Percentiles rank a stretch among this genome's conserved stretches.
These are phyloP conservation scores for Globisporangium carolinianum DNA, from an alignment of 352 stramenopile species.

Conservation along the genomic window DNA sequence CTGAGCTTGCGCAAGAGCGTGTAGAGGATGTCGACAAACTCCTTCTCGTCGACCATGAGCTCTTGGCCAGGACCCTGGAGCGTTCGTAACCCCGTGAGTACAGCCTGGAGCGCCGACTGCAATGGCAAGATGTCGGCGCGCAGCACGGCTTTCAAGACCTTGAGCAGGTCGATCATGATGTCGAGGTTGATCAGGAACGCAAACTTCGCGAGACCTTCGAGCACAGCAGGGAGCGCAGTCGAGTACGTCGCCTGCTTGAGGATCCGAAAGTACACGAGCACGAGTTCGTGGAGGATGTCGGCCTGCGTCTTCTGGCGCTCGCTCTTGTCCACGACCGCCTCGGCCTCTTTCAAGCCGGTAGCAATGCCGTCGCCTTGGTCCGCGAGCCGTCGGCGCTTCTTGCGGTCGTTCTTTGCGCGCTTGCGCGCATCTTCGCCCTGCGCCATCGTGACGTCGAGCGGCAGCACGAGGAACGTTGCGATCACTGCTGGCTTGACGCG, in stretches of 20 bases:
- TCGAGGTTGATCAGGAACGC: slow-evolving; percentile 98
- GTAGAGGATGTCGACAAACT: slow-evolving; percentile 95
- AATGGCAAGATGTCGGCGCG: slow-evolving; percentile 70
- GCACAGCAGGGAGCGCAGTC: slow-evolving; percentile 85
- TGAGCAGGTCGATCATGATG: slow-evolving; percentile 95
- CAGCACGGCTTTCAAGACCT: slow-evolving; percentile 92
- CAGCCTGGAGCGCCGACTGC: slow-evolving; percentile 62
- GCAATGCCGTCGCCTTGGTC: slow-evolving; percentile 82
- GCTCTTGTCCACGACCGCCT: slow-evolving; percentile 90
- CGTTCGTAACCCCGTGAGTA: slow-evolving; percentile 91
- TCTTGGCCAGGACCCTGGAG: slow-evolving; percentile 92
- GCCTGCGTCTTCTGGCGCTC: slow-evolving; percentile 92
- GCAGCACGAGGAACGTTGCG: slow-evolving; percentile 67
- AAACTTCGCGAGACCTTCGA: slow-evolving; percentile 93
- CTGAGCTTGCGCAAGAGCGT: slow-evolving; percentile 73
- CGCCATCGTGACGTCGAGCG: slow-evolving; percentile 83
- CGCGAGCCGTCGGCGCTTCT: slow-evolving; percentile 76
- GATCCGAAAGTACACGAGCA: slow-evolving; percentile 96
- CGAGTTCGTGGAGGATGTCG: slow-evolving; percentile 92
- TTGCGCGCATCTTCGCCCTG: slow-evolving; percentile 72
- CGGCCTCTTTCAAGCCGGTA: slow-evolving; percentile 91
- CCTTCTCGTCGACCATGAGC: slow-evolving; percentile 95
- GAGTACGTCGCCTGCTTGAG: slow-evolving; percentile 90
- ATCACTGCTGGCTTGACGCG: slow-evolving; percentile 74
- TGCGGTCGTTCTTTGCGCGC: slow-evolving; percentile 75